Evolutionary conservation across 2,329 filamentous ascomycete species (phyloP).

Genomic region (Fusarium marasasianum): DNA sequence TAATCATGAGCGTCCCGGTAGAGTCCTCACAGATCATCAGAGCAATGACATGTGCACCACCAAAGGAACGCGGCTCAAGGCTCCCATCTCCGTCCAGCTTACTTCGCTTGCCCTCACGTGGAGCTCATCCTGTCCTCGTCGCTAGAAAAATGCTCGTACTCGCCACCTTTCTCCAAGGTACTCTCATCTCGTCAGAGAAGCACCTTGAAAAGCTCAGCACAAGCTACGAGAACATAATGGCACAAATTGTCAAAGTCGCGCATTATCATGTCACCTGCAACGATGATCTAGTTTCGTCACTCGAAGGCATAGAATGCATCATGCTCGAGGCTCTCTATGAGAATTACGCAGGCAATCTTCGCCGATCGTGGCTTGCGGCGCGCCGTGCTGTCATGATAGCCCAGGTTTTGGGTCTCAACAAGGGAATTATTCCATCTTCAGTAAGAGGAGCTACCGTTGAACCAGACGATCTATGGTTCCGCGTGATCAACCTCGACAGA

Average conservation of each 20-base stretch:
- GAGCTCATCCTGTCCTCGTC: conserved; percentile 53
- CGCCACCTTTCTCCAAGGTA: conserved; percentile 49
- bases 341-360: conserved; percentile 57
- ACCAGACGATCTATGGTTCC: conserved; percentile 56
- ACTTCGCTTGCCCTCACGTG: conserved; percentile 37
- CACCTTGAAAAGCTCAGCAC: conserved; percentile 16
- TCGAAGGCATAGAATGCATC: conserved; percentile 62
- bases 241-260: conserved; percentile 42
- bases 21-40: conserved; percentile 48
- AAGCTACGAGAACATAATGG: conserved; percentile 35
- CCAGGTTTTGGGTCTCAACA: conserved; percentile 53
- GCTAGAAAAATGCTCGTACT: conserved; percentile 53
- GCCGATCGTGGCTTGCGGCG: conserved; percentile 55
- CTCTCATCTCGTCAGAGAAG: conserved; percentile 13
- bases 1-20: conserved; percentile 47
- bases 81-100: conserved; percentile 42
- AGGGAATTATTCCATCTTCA: conserved; percentile 14
- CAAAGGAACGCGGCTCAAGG: conserved; percentile 18
- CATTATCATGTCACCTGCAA: conserved; percentile 54
- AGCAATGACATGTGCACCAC: conserved; percentile 45
- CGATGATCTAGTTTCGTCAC: conserved; percentile 54
- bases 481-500: conserved; percentile 56
- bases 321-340: conserved; percentile 58
- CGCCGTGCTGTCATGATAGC: conserved; percentile 57
- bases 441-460: conserved; percentile 32